phyloP scores from a whole-genome alignment of 805 yeast species.

The Danielia reshetovae region DNA sequence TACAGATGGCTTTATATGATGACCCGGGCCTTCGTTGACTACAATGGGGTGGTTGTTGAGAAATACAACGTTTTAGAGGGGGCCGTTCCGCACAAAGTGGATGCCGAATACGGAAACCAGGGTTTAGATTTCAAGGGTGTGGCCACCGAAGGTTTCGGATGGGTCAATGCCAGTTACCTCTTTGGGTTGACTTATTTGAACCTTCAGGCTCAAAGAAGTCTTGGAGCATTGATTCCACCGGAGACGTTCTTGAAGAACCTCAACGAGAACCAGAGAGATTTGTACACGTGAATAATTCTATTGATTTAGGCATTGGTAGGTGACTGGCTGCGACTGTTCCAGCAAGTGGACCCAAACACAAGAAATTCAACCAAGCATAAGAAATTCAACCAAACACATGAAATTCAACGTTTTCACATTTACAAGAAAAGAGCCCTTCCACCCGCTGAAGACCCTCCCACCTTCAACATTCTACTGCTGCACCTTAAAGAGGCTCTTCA shows the following conservation, averaged over 20 bases:
- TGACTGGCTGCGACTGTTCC: too few relatives aligned
- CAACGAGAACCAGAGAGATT: constrained; percentile 10
- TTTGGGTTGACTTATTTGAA: constrained; percentile 68
- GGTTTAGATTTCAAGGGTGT: constrained; percentile 91
- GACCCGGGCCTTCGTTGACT: constrained; percentile 86
- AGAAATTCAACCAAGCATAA: not conserved
- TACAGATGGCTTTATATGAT: constrained; percentile 89
- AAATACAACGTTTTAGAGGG: constrained; percentile 86
- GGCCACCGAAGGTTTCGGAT: constrained; percentile 95
- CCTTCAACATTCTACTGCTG: too few relatives aligned
- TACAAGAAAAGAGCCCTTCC: too few relatives aligned
- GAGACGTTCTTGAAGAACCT: constrained; percentile 51
- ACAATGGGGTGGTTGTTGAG: constrained; percentile 92
- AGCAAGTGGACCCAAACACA: too few relatives aligned
- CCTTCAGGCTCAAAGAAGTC: constrained; percentile 64
- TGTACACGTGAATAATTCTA: constrained; percentile 3
- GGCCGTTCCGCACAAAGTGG: constrained; percentile 84
- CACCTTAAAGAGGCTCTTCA: too few relatives aligned
- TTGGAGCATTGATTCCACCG: constrained; percentile 79
- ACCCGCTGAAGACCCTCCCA: too few relatives aligned
- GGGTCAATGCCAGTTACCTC: constrained; percentile 90
- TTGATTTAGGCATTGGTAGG: too few relatives aligned
- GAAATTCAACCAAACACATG: not conserved
- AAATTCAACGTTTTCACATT: not conserved
- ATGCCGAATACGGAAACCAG: constrained; percentile 96